phyloP scores from a whole-genome alignment of 2,329 filamentous ascomycete species.

The Beauveria australis region DNA sequence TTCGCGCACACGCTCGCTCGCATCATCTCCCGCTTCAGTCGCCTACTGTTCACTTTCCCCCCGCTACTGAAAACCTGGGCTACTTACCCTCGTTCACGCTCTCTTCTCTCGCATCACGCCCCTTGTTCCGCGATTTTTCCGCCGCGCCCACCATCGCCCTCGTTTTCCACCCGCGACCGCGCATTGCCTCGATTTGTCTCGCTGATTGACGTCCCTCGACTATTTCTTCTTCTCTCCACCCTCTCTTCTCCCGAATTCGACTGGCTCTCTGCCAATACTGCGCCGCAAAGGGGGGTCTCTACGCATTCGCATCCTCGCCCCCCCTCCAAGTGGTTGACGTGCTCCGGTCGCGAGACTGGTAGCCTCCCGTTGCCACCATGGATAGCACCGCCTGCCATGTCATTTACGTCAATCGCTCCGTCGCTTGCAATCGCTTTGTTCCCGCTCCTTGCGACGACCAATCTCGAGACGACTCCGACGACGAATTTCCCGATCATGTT shows the following conservation, averaged over 20 bases:
- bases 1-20: neutral
- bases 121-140: slow-evolving; percentile 7
- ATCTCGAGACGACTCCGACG: slow-evolving; percentile 13
- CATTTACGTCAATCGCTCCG: slow-evolving; percentile 51
- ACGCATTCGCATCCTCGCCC: slow-evolving; percentile 12
- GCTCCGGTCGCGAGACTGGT: slow-evolving; percentile 55
- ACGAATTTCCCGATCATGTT: slow-evolving; percentile 29
- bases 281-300: slow-evolving; percentile 6
- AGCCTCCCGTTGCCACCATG: slow-evolving; percentile 48
- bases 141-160: neutral
- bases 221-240: neutral
- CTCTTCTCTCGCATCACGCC: neutral
- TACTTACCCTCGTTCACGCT: neutral
- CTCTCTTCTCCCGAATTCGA: neutral
- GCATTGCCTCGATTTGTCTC: neutral
- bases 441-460: slow-evolving; percentile 18
- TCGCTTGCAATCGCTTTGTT: slow-evolving; percentile 39
- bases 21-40: neutral
- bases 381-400: slow-evolving; percentile 50
- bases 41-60: neutral
- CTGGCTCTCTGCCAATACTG: neutral
- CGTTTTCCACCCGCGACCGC: neutral
- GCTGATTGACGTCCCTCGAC: neutral
- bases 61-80: neutral
- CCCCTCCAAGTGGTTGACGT: slow-evolving; percentile 37